Base-by-base conservation (phyloP, 2,329 filamentous ascomycete genomes). In the Ascochyta pisi region DNA sequence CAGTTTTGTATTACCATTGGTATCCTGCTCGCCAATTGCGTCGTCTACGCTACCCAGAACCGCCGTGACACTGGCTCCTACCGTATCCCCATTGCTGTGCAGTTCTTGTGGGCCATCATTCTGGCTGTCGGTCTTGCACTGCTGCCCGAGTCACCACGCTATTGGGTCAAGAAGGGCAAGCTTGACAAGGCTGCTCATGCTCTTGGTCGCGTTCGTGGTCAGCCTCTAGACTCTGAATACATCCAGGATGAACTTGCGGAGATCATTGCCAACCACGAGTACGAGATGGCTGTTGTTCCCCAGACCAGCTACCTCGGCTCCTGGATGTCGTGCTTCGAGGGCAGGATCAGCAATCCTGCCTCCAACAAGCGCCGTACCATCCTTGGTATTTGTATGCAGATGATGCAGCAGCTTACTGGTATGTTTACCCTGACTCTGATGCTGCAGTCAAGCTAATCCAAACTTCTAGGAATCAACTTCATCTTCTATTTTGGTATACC, bases 231-330 rank as follows among this genome's bases (percentile, higher is more conserved):
- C 56, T 93, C 89, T 16, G 86, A 91, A 66, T 92, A 86, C 77
- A 89, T 96, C 76, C 86, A 91, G 79, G 80, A 85, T 60, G 92
- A 96, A 78, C 84, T 96, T 45, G 86, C 89, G 52, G 92, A 96
- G 80, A 94, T 96, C 66, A 85, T 96, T 60, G 92, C 92, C 82
- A 96, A 96, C 83, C 86, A 96, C 78, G 91, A 92, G 79, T 95
- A 95, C 73, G 92, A 96, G 82, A 73, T 89, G 66, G 73, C 85
- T 47, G 81, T 90, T 63, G 50, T 73, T 53, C 71, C 68, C 16
- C 63, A 72, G 57, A 69, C 66, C 50, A 69, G 66, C 66, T 75
- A 74, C 60, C 51, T 74, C 37, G 70, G 69, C 9, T 85, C 83
- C 70, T 96, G 92, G 92, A 76, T 77, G 60, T 82, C 83, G 73